Evolutionary conservation across 305 asterid genomes (phyloP).

Genomic region (Lippia alba): DNA sequence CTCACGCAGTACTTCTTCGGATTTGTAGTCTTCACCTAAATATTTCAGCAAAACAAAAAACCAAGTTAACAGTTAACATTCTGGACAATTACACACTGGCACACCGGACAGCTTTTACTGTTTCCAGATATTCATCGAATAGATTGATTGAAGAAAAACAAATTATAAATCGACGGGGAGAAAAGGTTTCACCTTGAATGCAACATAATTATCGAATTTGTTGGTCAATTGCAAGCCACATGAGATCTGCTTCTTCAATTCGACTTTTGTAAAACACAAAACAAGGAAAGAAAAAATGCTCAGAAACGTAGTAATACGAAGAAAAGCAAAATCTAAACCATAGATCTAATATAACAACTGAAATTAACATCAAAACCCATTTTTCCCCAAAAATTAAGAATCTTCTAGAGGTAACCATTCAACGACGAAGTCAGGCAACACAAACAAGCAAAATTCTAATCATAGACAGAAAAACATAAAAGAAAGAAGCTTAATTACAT

Average conservation of each 20-base stretch:
- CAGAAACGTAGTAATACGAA: slow-evolving; percentile 26
- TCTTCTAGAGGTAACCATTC: slow-evolving; percentile 28
- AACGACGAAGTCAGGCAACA: slow-evolving; percentile 10
- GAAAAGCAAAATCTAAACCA: slow-evolving; percentile 16
- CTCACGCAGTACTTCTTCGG: slow-evolving; percentile 86
- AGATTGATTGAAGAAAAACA: not conserved
- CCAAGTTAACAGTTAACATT: slow-evolving; percentile 5
- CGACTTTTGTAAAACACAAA: slow-evolving; percentile 48
- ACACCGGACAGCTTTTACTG: not conserved
- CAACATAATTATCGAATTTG: slow-evolving; percentile 64
- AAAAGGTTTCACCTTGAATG: slow-evolving; percentile 60
- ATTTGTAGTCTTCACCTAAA: slow-evolving; percentile 80
- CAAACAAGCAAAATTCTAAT: slow-evolving; percentile 12
- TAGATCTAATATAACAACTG: slow-evolving; percentile 42
- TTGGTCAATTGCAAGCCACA: slow-evolving; percentile 65
- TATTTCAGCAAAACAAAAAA: slow-evolving; percentile 15
- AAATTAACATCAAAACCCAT: slow-evolving; percentile 25
- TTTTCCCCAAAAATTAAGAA: slow-evolving; percentile 22
- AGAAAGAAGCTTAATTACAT: slow-evolving; percentile 41
- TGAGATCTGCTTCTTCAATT: slow-evolving; percentile 81
- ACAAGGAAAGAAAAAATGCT: slow-evolving; percentile 5
- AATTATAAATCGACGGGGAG: not conserved
- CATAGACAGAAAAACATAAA: not conserved
- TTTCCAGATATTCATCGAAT: not conserved
- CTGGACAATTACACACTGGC: not conserved